Evolutionary conservation across 495 filamentous ascomycete genomes (phyloP), one percentile per base, ranked within the genome.

Genomic region (Cenococcum geophilum): DNA sequence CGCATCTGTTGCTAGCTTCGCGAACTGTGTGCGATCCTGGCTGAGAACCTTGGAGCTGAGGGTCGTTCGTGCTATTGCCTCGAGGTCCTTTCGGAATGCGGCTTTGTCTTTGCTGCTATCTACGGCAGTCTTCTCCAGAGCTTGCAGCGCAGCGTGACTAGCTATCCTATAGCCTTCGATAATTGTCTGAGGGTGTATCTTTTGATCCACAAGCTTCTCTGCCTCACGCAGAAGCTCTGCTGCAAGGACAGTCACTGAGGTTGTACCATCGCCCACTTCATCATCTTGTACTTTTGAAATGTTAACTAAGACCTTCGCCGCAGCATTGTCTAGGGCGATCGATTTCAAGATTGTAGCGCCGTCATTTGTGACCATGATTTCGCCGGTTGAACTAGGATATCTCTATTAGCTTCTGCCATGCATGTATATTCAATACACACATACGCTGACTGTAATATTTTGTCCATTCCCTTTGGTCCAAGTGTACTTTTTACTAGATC

Each of bases 251-350:
- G 93, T 86, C 18, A 98, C 93, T 25, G 86, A 88, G 25, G 88
- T 92, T 32, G 93, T 98, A 10, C 93, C 93, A 69, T 98, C 93
- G 66, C 93, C 93, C 22, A 97, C 93, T 71, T 97, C 95, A 72
- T 98, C 93, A 71, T 98, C 93, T 73, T 98, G 93, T 3, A 98
- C 93, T 77, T 98, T 98, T 54, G 93, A 97, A 71, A 98, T 97
- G 74, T 98, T 98, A 65, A 98, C 93, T 49, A 98, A 82, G 1
- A 92, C 89, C 77, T 98, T 98, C 22, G 93, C 93, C 0, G 93
- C 93, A 21, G 93, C 93, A 74, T 98, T 98, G 73, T 98, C 93
- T 68, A 98, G 84, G n/a, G 93, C 95, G 76, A 98, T 98, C 14
- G 92, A 87, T 74, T 98, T 98, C 60, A 98, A 82, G 66, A 98